Conservation (phyloP, 106 monocot species). For the Dioscorea dumetorum region DNA sequence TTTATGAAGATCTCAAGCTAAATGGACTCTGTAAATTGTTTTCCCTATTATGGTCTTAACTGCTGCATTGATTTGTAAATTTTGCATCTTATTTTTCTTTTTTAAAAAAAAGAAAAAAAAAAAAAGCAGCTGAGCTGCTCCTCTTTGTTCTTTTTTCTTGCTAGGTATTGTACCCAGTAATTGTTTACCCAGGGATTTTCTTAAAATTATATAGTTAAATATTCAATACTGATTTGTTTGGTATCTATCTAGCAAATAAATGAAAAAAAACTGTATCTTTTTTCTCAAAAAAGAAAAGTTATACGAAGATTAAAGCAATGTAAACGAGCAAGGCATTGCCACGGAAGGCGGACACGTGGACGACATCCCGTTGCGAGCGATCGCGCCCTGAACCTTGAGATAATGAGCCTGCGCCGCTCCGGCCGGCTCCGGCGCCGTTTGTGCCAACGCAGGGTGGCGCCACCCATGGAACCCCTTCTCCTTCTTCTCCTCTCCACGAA, state of each 20-base stretch:
- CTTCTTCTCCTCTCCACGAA: background rate
- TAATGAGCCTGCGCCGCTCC: conserved; percentile 7
- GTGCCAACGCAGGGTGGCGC: conserved; percentile 26
- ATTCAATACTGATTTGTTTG: too few species aligned
- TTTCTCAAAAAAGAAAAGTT: too few species aligned
- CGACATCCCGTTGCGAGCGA: conserved; percentile 1
- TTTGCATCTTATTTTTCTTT: background rate
- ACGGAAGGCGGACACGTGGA: too few species aligned
- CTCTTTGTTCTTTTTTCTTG: too few species aligned
- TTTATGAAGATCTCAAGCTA: background rate
- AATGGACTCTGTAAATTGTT: background rate
- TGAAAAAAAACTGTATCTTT: too few species aligned
- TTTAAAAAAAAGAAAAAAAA: background rate
- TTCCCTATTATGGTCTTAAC: background rate
- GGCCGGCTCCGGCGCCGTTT: conserved; percentile 14
- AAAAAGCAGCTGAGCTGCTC: too few species aligned
- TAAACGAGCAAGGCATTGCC: too few species aligned
- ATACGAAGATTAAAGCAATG: background rate
- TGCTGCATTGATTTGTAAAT: too few species aligned
- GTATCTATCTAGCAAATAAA: too few species aligned
- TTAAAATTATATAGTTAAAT: too few species aligned
- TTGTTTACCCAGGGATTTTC: too few species aligned
- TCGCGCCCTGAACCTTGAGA: conserved; percentile 16
- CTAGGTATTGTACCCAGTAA: too few species aligned
- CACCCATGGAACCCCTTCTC: conserved; percentile 5